Evolutionary conservation across 129 eudicot genomes (phyloP).

Genomic region (Cynara cardunculus): DNA sequence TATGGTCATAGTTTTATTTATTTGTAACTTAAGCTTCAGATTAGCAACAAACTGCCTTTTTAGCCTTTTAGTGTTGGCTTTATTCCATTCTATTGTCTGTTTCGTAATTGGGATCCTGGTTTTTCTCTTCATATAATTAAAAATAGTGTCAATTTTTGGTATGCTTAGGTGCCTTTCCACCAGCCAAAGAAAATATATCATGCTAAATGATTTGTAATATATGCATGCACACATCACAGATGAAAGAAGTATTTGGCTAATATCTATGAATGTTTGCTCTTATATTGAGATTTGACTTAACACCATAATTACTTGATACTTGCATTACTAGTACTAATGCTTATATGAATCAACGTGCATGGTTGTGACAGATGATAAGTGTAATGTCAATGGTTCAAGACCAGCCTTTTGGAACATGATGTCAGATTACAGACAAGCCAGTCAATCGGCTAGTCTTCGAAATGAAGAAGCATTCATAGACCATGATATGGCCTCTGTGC

Average conservation of each 20-base stretch:
- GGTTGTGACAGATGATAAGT: slow-evolving; percentile 34
- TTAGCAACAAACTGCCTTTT: background rate
- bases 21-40: slow-evolving; percentile 1
- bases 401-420: slow-evolving; percentile 54
- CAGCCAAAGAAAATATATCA: background rate
- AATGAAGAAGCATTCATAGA: slow-evolving; percentile 32
- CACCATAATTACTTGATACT: background rate
- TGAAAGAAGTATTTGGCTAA: background rate
- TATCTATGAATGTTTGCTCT: slow-evolving; percentile 2
- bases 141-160: background rate
- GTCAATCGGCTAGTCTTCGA: slow-evolving; percentile 29
- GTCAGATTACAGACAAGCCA: slow-evolving; percentile 38
- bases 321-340: background rate
- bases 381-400: slow-evolving; percentile 34
- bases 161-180: background rate
- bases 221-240: background rate
- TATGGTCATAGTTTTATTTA: background rate
- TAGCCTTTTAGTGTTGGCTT: background rate
- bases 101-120: background rate
- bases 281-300: background rate
- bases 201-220: background rate
- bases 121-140: background rate
- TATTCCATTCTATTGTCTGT: background rate
- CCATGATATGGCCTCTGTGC: slow-evolving; percentile 31
- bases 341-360: background rate